Base-by-base conservation (phyloP, 164 flowering plant species). In the Liriodendron chinense region DNA sequence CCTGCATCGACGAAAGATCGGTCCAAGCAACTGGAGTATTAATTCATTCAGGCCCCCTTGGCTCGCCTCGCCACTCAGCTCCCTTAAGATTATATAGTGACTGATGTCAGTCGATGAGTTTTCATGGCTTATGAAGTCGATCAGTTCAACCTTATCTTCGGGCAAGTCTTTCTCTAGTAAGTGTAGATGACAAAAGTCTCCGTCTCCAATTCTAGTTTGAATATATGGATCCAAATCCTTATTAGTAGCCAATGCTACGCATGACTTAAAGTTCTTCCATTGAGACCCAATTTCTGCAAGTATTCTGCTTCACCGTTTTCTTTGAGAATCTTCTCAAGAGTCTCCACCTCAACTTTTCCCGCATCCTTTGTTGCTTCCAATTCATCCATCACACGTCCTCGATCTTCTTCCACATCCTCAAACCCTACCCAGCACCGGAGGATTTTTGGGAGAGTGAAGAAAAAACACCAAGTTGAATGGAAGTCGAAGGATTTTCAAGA, bases 21-120 rank as follows among this genome's bases (percentile, higher is more conserved):
- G 61, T 96, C 99, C 86, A 96, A 72, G 77, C 89, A 84, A 65
- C 89, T 87, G 87, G 90, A 88, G 0, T 94, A 92, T 22, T 88
- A 90, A 0, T 70, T n/a, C n/a, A n/a, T n/a, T 50, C 21, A 94
- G 20, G 0, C 85, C 86, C 10, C 85, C 90, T 10, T 87, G 89
- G 9, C 68, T 77, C 0, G 86, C 84, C 20, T 88, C 94, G 0
- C 94, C 86, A 12, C 75, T 91, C 9, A 96, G 67, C 75, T 93
- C 99, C 96, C 90, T 89, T 80, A 87, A 96, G 34, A 96, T 86
- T 1, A 96, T 92, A 50, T 92, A 96, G 80, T 90, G 97, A 7
- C 95, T 0, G 97, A 96, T 2, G 0, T 94, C 92, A 0, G 82
- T 74, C 3, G 91, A 81, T 28, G 80, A 0, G 72, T 96, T 93